These are phyloP conservation scores for Hypericum perforatum DNA, from an alignment of 345 rosid genomes.

Conservation along the genomic window DNA sequence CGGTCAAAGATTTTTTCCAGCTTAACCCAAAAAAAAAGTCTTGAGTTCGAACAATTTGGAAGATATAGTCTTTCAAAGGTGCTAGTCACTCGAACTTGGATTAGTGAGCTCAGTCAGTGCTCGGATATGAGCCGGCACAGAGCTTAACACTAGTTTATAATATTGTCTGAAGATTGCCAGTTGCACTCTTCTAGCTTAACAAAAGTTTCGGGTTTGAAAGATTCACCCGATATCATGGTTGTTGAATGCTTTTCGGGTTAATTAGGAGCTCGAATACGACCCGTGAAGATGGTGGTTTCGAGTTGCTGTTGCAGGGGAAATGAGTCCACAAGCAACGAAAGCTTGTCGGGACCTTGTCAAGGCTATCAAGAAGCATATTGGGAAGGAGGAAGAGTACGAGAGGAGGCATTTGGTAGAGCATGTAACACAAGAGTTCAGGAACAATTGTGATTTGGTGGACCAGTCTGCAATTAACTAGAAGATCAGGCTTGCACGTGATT, in stretches of 20 bases:
- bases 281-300: neutral
- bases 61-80: too few relatives aligned
- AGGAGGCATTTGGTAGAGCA: conserved; percentile 53
- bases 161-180: too few relatives aligned
- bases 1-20: too few relatives aligned
- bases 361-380: conserved; percentile 58
- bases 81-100: too few relatives aligned
- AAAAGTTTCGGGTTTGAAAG: too few relatives aligned
- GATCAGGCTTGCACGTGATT: conserved; percentile 55
- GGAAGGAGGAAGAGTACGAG: conserved; percentile 62
- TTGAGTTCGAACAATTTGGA: too few relatives aligned
- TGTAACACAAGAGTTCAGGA: conserved; percentile 46
- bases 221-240: neutral
- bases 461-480: conserved; percentile 33
- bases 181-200: too few relatives aligned
- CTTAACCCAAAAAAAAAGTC: too few relatives aligned
- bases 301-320: conserved; percentile 17
- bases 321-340: conserved; percentile 47
- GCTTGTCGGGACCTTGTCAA: conserved; percentile 60
- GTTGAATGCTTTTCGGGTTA: neutral
- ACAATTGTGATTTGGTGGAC: conserved; percentile 23
- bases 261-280: neutral
- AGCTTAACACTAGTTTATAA: too few relatives aligned
- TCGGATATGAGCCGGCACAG: too few relatives aligned
- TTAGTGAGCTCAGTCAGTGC: too few relatives aligned